Conservation (phyloP, 2,329 filamentous ascomycete species). For the Xylaria sp. region DNA sequence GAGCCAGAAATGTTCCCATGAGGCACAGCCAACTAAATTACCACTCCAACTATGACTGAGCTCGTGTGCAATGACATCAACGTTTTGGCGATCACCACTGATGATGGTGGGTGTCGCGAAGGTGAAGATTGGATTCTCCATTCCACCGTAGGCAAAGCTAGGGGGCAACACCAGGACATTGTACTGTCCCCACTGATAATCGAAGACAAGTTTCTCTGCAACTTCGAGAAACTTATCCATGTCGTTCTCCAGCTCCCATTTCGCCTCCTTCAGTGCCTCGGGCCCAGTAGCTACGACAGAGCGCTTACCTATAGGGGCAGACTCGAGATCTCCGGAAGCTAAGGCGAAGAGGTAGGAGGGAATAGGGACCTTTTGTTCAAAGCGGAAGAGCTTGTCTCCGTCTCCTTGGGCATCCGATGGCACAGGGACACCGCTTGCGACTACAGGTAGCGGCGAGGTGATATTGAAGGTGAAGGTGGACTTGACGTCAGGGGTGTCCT, state of each 20-base stretch:
- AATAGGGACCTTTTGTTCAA: constrained; percentile 91
- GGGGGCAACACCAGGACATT: constrained; percentile 91
- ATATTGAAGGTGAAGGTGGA: constrained; percentile 93
- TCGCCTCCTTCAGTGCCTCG: constrained; percentile 82
- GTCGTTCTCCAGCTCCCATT: constrained; percentile 91
- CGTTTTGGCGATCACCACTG: constrained; percentile 87
- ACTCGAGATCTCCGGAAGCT: constrained; percentile 84
- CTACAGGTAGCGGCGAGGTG: constrained; percentile 85
- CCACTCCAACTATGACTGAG: constrained; percentile 84
- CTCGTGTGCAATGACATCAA: constrained; percentile 90
- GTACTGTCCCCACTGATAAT: constrained; percentile 94
- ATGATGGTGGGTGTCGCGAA: constrained; percentile 96
- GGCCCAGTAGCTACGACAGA: constrained; percentile 89
- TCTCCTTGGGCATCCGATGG: constrained; percentile 58
- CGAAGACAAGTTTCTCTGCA: constrained; percentile 83
- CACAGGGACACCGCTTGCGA: constrained; percentile 82
- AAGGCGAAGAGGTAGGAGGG: constrained; percentile 95
- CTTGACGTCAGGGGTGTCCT: constrained; percentile 97
- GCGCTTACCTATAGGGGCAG: constrained; percentile 85
- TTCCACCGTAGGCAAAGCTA: constrained; percentile 89
- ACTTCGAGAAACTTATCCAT: constrained; percentile 92
- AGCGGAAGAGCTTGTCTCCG: constrained; percentile 77
- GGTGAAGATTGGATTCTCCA: constrained; percentile 94
- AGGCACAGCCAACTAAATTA: constrained; percentile 81
- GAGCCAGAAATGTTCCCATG: constrained; percentile 83